Evolutionary conservation across 2,329 filamentous ascomycete genomes (phyloP).

Genomic region (Epichloe sylvatica): DNA sequence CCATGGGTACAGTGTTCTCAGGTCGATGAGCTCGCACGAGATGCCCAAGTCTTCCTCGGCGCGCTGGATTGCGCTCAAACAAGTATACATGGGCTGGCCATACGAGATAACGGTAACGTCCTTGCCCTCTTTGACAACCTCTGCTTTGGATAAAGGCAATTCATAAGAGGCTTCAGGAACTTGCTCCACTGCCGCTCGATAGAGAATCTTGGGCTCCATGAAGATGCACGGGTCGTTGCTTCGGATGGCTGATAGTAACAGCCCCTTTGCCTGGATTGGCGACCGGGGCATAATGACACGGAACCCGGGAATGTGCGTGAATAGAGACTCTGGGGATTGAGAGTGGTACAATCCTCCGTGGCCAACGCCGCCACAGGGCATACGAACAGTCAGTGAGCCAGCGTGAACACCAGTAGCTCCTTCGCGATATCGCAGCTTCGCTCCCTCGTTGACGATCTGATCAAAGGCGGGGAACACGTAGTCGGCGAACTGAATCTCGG

Average conservation of each 20-base stretch:
- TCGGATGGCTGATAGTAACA: constrained; percentile 63
- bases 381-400: constrained; percentile 72
- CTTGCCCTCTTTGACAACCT: constrained; percentile 65
- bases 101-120: constrained; percentile 80
- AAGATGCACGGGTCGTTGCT: constrained; percentile 81
- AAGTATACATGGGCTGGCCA: constrained; percentile 78
- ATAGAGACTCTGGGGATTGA: constrained; percentile 77
- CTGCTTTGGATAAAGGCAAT: constrained; percentile 75
- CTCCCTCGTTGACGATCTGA: constrained; percentile 85
- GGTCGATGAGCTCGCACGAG: constrained; percentile 71
- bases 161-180: constrained; percentile 69
- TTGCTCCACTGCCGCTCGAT: constrained; percentile 82
- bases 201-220: constrained; percentile 88
- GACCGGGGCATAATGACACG: constrained; percentile 77
- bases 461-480: constrained; percentile 91
- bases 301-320: constrained; percentile 75
- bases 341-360: constrained; percentile 82
- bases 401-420: constrained; percentile 43
- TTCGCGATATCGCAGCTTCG: constrained; percentile 72
- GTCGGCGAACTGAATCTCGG: constrained; percentile 92
- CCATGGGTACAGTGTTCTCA: constrained; percentile 85
- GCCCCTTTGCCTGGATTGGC: constrained; percentile 75
- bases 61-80: constrained; percentile 59
- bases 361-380: constrained; percentile 82
- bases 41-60: constrained; percentile 63